Evolutionary conservation across 2,329 filamentous ascomycete species (phyloP).

Genomic region (Nemania bipapillata): DNA sequence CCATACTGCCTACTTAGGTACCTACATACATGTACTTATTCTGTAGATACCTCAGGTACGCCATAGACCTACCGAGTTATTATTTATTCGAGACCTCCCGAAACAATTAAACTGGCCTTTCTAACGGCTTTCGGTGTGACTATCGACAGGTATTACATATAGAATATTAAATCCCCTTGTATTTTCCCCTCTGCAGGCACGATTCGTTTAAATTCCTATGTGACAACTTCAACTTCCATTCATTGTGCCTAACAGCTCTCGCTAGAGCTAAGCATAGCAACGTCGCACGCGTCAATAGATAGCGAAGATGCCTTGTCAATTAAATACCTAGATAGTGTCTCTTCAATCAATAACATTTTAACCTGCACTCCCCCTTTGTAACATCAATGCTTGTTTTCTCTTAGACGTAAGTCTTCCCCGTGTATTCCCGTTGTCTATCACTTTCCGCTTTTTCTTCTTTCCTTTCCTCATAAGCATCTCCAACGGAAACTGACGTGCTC

Average conservation of each 20-base stretch:
- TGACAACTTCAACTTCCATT: too few species aligned
- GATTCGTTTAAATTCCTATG: too few species aligned
- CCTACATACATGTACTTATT: too few species aligned
- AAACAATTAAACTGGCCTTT: background rate
- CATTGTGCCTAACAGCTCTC: too few species aligned
- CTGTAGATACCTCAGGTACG: too few species aligned
- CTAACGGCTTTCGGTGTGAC: background rate
- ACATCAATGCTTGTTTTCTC: background rate
- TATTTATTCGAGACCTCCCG: too few species aligned
- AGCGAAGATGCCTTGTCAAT: too few species aligned
- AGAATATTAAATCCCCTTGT: background rate
- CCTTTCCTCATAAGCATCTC: background rate
- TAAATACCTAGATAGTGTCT: too few species aligned
- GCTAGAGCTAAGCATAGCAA: too few species aligned
- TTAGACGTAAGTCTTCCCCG: background rate
- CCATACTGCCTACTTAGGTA: background rate
- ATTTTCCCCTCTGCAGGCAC: background rate
- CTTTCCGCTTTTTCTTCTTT: background rate
- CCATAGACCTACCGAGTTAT: too few species aligned
- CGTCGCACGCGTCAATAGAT: too few species aligned
- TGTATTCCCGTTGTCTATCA: background rate
- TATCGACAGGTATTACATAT: background rate
- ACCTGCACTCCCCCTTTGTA: background rate
- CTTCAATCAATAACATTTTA: too few species aligned
- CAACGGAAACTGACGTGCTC: background rate